These are phyloP conservation scores for Colletotrichum spinosum DNA, from an alignment of 2,329 filamentous ascomycete species.

Conservation along the genomic window DNA sequence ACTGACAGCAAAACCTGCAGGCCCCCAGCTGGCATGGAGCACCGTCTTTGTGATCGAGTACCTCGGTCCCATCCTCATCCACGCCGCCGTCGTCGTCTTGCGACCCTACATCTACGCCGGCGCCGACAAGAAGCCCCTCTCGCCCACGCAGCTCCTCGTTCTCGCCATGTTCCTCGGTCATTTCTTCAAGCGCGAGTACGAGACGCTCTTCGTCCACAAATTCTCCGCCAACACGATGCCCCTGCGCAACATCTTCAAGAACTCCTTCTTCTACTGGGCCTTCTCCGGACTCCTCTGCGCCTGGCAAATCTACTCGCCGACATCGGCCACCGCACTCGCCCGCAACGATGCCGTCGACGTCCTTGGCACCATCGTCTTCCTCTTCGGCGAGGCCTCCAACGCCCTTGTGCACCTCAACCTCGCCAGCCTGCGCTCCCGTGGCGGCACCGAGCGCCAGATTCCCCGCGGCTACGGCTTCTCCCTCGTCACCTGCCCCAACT, in stretches of 20 bases:
- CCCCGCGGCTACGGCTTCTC: slow-evolving; percentile 86
- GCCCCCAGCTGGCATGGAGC: slow-evolving; percentile 89
- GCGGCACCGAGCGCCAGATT: slow-evolving; percentile 88
- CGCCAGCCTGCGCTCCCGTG: slow-evolving; percentile 79
- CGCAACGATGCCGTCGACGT: slow-evolving; percentile 66
- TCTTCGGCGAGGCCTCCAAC: slow-evolving; percentile 84
- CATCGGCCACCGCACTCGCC: slow-evolving; percentile 71
- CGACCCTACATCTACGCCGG: slow-evolving; percentile 72
- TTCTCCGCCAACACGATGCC: slow-evolving; percentile 98
- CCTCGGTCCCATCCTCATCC: slow-evolving; percentile 89
- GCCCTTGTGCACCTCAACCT: slow-evolving; percentile 84
- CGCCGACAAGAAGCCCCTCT: slow-evolving; percentile 61
- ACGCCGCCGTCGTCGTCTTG: slow-evolving; percentile 77
- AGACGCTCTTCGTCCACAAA: slow-evolving; percentile 94
- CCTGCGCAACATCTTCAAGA: slow-evolving; percentile 89
- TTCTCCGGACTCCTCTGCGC: slow-evolving; percentile 84
- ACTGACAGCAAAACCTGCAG: slow-evolving; percentile 55
- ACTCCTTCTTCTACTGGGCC: slow-evolving; percentile 94
- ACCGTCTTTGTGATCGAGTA: slow-evolving; percentile 98
- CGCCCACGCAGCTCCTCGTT: slow-evolving; percentile 77
- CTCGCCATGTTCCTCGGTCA: slow-evolving; percentile 82
- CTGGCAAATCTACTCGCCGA: slow-evolving; percentile 86
- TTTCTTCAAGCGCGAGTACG: slow-evolving; percentile 94
- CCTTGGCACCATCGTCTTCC: slow-evolving; percentile 76
- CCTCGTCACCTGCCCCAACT: slow-evolving; percentile 95